Conservation (phyloP, 192 early-diverging fungal species). For the Anaeromyces robustus region DNA sequence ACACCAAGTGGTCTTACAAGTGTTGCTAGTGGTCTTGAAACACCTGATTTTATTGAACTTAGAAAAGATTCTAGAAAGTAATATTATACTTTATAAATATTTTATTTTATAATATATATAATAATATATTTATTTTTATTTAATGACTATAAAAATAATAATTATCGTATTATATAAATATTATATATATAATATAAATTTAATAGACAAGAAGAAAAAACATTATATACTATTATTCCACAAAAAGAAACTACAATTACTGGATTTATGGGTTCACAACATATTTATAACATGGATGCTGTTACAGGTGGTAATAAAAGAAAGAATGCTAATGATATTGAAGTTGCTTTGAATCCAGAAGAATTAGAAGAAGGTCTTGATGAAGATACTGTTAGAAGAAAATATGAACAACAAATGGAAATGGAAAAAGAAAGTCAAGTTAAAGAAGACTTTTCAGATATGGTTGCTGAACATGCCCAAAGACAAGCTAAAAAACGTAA, state of each 20-base stretch:
- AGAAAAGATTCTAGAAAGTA: slow-evolving; percentile 48
- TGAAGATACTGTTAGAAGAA: slow-evolving; percentile 52
- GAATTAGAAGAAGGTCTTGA: slow-evolving; percentile 66
- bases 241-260: slow-evolving; percentile 31
- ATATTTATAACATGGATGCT: slow-evolving; percentile 64
- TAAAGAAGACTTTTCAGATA: slow-evolving; percentile 72
- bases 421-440: slow-evolving; percentile 11
- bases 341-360: slow-evolving; percentile 76
- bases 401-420: slow-evolving; percentile 57
- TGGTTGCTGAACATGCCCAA: slow-evolving; percentile 70
- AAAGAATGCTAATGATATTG: slow-evolving; percentile 29
- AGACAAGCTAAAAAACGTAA: slow-evolving; percentile 55
- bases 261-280: slow-evolving; percentile 86
- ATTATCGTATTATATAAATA: too few relatives aligned
- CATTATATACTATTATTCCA: slow-evolving; percentile 80
- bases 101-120: slow-evolving; percentile 2
- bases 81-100: not conserved
- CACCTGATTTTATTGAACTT: slow-evolving; percentile 72
- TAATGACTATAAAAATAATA: not conserved
- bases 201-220: slow-evolving; percentile 22
- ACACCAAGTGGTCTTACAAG: slow-evolving; percentile 69
- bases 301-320: slow-evolving; percentile 20
- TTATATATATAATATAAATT: not conserved
- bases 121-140: not conserved
- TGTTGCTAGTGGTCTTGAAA: slow-evolving; percentile 62